A percentile compares a stretch with the other conserved stretches of the same genome.
These are phyloP conservation scores for Dendrostoma leiphaemia DNA, from an alignment of 2,329 filamentous ascomycete species.

Conservation along the genomic window DNA sequence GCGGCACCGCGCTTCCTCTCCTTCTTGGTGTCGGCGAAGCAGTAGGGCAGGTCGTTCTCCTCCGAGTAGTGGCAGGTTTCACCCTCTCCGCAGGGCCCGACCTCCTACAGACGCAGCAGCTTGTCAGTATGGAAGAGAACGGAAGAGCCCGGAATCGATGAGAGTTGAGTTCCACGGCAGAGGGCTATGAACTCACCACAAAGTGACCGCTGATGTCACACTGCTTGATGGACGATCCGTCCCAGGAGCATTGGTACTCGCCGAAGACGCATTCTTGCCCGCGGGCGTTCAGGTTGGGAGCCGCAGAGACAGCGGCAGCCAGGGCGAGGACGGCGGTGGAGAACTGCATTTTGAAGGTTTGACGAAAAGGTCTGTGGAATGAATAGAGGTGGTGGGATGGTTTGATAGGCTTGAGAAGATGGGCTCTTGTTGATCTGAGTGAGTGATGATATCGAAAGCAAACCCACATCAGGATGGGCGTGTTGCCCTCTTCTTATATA, in stretches of 20 bases:
- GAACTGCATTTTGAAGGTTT: slow-evolving; percentile 19
- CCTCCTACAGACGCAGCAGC: not conserved
- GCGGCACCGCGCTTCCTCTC: not conserved
- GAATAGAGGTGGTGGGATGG: not conserved
- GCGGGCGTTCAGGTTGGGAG: slow-evolving; percentile 1
- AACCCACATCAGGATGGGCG: not conserved
- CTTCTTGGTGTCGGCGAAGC: slow-evolving; percentile 6
- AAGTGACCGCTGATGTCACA: slow-evolving; percentile 16
- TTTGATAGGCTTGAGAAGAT: not conserved
- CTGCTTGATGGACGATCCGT: slow-evolving; percentile 9
- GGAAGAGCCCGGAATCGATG: not conserved
- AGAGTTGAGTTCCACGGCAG: too few species aligned
- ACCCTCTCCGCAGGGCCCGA: slow-evolving; percentile 14
- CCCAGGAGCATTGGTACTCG: slow-evolving; percentile 15
- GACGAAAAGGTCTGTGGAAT: not conserved
- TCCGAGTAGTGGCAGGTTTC: slow-evolving; percentile 14
- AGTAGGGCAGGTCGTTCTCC: slow-evolving; percentile 16
- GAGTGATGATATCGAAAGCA: not conserved
- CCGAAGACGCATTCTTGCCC: slow-evolving; percentile 15
- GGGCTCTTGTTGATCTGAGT: not conserved
- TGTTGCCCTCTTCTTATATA: slow-evolving; percentile 8
- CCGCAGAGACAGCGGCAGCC: slow-evolving; percentile 16
- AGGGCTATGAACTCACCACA: slow-evolving; percentile 4
- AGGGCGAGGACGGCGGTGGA: slow-evolving; percentile 16
- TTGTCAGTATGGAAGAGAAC: not conserved